phyloP scores from a whole-genome alignment of 495 filamentous ascomycete genomes.

The Podospora pseudoanserina region DNA sequence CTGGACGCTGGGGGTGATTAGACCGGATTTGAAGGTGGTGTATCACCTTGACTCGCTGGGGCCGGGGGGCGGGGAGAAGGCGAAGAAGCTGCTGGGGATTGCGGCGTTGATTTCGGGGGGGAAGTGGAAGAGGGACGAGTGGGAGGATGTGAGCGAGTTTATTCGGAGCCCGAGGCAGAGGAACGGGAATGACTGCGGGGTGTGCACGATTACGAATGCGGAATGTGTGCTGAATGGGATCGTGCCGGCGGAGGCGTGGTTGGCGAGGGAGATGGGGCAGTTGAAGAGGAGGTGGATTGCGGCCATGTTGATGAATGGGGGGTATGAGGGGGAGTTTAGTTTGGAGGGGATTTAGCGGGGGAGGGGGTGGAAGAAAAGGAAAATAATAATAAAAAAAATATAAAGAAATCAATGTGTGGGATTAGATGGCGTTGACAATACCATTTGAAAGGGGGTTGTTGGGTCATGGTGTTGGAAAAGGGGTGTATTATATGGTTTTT shows the following conservation, averaged over 20 bases:
- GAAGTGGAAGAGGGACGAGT: slow-evolving; percentile 55
- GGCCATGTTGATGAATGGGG: slow-evolving; percentile 64
- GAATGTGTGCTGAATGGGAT: slow-evolving; percentile 64
- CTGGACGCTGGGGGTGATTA: slow-evolving; percentile 69
- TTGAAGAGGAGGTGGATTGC: slow-evolving; percentile 60
- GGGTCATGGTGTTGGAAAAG: too few species aligned
- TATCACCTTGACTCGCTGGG: slow-evolving; percentile 73
- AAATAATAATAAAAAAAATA: not conserved
- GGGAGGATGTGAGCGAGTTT: slow-evolving; percentile 46
- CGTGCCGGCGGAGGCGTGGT: slow-evolving; percentile 55
- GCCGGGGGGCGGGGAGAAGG: not conserved
- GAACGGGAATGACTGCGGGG: slow-evolving; percentile 77
- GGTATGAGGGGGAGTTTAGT: slow-evolving; percentile 51
- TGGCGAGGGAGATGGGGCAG: slow-evolving; percentile 51
- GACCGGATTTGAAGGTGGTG: slow-evolving; percentile 58
- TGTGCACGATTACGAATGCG: slow-evolving; percentile 72
- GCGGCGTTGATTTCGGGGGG: not conserved
- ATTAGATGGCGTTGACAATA: not conserved
- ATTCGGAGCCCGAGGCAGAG: slow-evolving; percentile 53
- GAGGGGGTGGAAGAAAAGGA: not conserved
- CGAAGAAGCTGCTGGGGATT: not conserved
- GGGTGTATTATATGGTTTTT: too few species aligned
- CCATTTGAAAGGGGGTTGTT: too few species aligned
- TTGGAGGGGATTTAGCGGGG: slow-evolving; percentile 19
- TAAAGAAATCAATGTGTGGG: not conserved